Evolutionary conservation across 352 stramenopile species (phyloP).

Genomic region (Pythium monospermum): DNA sequence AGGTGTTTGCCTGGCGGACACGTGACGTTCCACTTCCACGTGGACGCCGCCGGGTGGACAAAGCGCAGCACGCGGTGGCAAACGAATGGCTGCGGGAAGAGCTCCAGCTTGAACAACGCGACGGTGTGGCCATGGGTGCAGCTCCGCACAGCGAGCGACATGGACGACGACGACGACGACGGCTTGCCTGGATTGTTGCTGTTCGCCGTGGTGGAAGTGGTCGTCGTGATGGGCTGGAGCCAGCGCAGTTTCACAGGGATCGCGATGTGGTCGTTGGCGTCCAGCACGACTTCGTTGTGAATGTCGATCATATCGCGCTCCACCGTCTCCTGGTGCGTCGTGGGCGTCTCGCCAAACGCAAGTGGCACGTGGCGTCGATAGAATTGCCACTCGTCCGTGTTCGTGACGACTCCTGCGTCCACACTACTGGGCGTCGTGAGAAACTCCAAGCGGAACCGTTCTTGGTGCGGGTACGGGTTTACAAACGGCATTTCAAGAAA

Average conservation of each 20-base stretch:
- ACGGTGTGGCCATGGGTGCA: slow-evolving; percentile 88
- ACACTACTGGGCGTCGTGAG: slow-evolving; percentile 27
- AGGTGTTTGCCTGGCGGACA: slow-evolving; percentile 48
- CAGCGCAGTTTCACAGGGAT: slow-evolving; percentile 88
- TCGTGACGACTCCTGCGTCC: slow-evolving; percentile 78
- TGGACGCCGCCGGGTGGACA: slow-evolving; percentile 40
- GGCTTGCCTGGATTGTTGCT: too few relatives aligned
- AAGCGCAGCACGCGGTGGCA: slow-evolving; percentile 84
- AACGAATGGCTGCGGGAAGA: slow-evolving; percentile 70
- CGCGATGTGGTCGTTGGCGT: slow-evolving; percentile 73
- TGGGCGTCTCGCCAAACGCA: slow-evolving; percentile 26
- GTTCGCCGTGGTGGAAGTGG: background rate
- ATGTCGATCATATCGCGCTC: slow-evolving; percentile 93
- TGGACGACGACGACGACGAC: slow-evolving; percentile 8
- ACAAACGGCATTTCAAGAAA: slow-evolving; percentile 88
- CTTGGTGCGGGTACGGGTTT: slow-evolving; percentile 90
- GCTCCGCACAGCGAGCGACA: slow-evolving; percentile 50
- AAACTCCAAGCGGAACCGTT: slow-evolving; percentile 89
- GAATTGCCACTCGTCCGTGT: slow-evolving; percentile 76
- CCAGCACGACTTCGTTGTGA: slow-evolving; percentile 82
- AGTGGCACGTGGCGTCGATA: slow-evolving; percentile 65
- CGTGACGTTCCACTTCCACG: slow-evolving; percentile 56
- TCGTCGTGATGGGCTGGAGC: slow-evolving; percentile 39
- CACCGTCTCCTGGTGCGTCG: slow-evolving; percentile 32
- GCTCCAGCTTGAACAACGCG: slow-evolving; percentile 81